Evolutionary conservation across 257 asterid genomes (phyloP).

Genomic region (Vinca minor): DNA sequence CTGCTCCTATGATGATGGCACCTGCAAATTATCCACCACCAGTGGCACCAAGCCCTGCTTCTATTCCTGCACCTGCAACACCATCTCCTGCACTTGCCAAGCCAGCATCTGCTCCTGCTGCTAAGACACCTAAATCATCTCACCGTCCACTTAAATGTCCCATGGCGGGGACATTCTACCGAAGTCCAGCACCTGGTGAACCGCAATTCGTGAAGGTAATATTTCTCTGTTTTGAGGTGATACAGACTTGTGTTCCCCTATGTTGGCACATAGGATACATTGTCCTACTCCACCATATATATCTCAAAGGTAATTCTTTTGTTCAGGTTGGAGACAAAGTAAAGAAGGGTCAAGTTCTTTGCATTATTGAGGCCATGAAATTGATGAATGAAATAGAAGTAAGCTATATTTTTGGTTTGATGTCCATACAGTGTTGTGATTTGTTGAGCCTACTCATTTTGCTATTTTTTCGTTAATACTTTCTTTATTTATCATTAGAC

Average conservation of each 20-base stretch:
- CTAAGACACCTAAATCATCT: conserved; percentile 53
- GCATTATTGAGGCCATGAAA: conserved; percentile 93
- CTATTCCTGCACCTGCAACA: conserved; percentile 37
- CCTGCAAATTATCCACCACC: conserved; percentile 50
- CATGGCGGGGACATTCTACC: conserved; percentile 90
- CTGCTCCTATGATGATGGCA: conserved; percentile 42
- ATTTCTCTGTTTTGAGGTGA: neutral
- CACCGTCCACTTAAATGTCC: conserved; percentile 67
- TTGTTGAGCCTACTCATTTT: neutral
- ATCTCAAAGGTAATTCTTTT: neutral
- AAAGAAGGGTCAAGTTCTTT: conserved; percentile 82
- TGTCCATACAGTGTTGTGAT: conserved; percentile 12
- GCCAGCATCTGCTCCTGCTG: conserved; percentile 31
- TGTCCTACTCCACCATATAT: neutral
- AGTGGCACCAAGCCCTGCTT: conserved; percentile 26
- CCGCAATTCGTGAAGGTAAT: conserved; percentile 76
- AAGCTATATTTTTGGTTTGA: conserved; percentile 21
- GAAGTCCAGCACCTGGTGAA: conserved; percentile 79
- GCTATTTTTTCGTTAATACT: neutral
- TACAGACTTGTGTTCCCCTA: too few relatives aligned
- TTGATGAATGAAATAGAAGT: conserved; percentile 96
- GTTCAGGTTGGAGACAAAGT: conserved; percentile 77
- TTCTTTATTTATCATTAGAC: neutral
- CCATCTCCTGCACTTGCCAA: conserved; percentile 35
- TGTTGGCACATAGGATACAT: too few relatives aligned